These are phyloP conservation scores for Blastobotrys robertii DNA, from an alignment of 805 yeast species.

Conservation along the genomic window DNA sequence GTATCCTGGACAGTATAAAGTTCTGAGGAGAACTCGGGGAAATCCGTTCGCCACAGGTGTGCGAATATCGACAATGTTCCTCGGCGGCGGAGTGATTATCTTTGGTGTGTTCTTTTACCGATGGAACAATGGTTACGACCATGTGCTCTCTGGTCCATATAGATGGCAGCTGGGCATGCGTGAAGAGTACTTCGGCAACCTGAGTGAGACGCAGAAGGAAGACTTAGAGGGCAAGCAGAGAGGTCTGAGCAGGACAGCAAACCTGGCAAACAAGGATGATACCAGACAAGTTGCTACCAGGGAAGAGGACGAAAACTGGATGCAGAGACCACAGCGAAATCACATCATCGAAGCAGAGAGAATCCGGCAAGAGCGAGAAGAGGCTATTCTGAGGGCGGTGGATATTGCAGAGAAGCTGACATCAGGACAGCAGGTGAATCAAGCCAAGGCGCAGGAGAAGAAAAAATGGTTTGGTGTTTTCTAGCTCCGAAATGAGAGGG, in stretches of 20 bases:
- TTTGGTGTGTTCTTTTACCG: slow-evolving; percentile 65
- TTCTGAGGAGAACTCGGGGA: slow-evolving; percentile 48
- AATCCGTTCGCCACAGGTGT: slow-evolving; percentile 53
- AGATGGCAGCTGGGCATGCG: slow-evolving; percentile 49
- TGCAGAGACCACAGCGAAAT: slow-evolving; percentile 59
- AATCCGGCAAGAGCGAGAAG: slow-evolving; percentile 60
- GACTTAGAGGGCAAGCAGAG: slow-evolving; percentile 42
- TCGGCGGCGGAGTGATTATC: slow-evolving; percentile 40
- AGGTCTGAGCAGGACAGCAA: slow-evolving; percentile 14
- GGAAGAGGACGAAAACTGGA: slow-evolving; percentile 18
- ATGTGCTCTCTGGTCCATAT: slow-evolving; percentile 61
- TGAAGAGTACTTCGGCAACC: slow-evolving; percentile 41
- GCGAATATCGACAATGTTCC: slow-evolving; percentile 41
- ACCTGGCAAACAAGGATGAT: slow-evolving; percentile 12
- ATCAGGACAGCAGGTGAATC: not conserved
- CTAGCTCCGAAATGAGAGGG: too few relatives aligned
- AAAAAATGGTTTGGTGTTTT: not conserved
- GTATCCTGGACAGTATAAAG: slow-evolving; percentile 73
- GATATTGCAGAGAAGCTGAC: slow-evolving; percentile 32
- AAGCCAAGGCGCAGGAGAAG: not conserved
- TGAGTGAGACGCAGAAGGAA: slow-evolving; percentile 49
- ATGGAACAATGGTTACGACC: slow-evolving; percentile 80
- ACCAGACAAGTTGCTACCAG: slow-evolving; percentile 26
- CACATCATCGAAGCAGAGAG: slow-evolving; percentile 71
- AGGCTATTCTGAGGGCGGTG: slow-evolving; percentile 36